A percentile compares a stretch with the other conserved stretches of the same genome.
Conservation (phyloP, 2,329 filamentous ascomycete species). For the Chrysosporium queenslandicum region DNA sequence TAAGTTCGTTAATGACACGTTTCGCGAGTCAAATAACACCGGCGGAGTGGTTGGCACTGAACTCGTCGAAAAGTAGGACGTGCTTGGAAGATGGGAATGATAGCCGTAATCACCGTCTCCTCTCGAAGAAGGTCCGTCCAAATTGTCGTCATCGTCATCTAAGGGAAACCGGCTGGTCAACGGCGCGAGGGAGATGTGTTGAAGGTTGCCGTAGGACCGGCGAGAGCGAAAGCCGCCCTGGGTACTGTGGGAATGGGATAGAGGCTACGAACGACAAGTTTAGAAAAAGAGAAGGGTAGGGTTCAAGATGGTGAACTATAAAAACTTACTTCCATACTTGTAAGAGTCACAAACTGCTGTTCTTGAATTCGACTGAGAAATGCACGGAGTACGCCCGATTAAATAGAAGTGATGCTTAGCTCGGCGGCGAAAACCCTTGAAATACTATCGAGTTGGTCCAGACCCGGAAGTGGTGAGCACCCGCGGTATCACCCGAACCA, state of each 20-base stretch:
- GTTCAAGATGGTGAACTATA: neutral
- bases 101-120: slow-evolving; percentile 26
- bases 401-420: neutral
- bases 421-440: neutral
- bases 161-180: slow-evolving; percentile 47
- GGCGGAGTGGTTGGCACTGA: slow-evolving; percentile 37
- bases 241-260: slow-evolving; percentile 20
- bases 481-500: slow-evolving; percentile 3
- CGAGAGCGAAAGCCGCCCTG: slow-evolving; percentile 33
- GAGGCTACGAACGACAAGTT: slow-evolving; percentile 2
- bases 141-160: slow-evolving; percentile 33
- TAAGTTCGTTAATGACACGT: slow-evolving; percentile 29
- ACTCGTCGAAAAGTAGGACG: slow-evolving; percentile 34
- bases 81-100: slow-evolving; percentile 19
- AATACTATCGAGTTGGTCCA: neutral
- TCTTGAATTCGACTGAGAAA: too few relatives aligned
- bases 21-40: slow-evolving; percentile 36
- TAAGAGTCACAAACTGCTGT: neutral
- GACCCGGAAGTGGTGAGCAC: neutral
- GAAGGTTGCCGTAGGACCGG: slow-evolving; percentile 50
- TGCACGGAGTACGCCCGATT: neutral
- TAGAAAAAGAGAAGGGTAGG: neutral
- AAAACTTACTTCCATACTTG: slow-evolving; percentile 7
- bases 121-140: slow-evolving; percentile 15
- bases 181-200: slow-evolving; percentile 52